phyloP scores from a whole-genome alignment of 441 rosid genomes.

The Jatropha podagrica region DNA sequence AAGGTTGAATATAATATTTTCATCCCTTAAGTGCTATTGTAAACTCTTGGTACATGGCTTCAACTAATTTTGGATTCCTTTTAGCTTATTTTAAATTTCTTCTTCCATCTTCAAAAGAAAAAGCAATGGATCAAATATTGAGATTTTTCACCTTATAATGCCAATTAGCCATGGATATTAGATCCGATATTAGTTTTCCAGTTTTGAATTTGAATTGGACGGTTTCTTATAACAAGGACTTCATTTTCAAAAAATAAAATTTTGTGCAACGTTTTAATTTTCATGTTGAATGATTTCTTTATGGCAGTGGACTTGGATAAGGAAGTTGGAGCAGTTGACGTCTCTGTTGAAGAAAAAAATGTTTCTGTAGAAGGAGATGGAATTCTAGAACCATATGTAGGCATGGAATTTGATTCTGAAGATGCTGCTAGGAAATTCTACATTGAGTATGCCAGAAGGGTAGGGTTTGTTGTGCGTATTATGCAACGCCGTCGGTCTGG shows the following conservation, averaged over 20 bases:
- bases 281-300: neutral
- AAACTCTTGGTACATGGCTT: neutral
- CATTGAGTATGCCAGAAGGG: slow-evolving; percentile 71
- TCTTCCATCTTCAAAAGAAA: neutral
- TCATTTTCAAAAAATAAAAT: neutral
- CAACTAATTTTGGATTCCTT: neutral
- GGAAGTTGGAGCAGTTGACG: slow-evolving; percentile 30
- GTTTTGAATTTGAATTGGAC: slow-evolving; percentile 1
- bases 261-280: neutral
- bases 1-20: neutral
- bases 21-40: neutral
- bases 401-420: slow-evolving; percentile 88
- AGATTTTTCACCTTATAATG: neutral
- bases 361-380: slow-evolving; percentile 36
- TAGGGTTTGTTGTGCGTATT: slow-evolving; percentile 86
- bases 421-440: slow-evolving; percentile 87
- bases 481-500: slow-evolving; percentile 92
- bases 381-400: slow-evolving; percentile 67
- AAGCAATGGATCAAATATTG: neutral
- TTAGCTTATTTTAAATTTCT: neutral
- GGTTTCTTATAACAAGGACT: neutral
- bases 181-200: neutral
- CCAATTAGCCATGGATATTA: neutral
- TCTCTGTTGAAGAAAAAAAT: slow-evolving; percentile 35
- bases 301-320: slow-evolving; percentile 47